Evolutionary conservation across 345 rosid genomes (phyloP).

Genomic region (Aquilaria malaccensis): DNA sequence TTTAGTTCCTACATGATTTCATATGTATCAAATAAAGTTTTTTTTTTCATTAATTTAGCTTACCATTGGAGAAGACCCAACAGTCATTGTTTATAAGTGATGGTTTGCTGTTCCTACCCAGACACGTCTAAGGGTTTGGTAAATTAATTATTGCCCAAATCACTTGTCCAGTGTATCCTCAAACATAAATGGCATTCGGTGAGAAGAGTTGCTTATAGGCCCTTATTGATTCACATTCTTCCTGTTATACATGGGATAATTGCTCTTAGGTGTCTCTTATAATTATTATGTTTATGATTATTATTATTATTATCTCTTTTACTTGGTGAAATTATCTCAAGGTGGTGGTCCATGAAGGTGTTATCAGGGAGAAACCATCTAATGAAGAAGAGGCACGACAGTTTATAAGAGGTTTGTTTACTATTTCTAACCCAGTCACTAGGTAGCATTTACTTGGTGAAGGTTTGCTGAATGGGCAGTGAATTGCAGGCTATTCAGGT

Average conservation of each 20-base stretch:
- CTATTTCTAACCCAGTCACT: conserved; percentile 7
- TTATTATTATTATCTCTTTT: no score
- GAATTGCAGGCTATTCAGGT: conserved; percentile 59
- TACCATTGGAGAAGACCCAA: no score
- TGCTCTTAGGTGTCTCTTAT: conserved; percentile 19
- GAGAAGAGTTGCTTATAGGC: conserved; percentile 13
- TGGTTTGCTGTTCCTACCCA: no score
- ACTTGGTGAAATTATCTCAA: conserved; percentile 26
- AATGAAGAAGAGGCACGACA: conserved; percentile 62
- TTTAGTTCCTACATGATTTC: neutral
- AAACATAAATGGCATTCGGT: conserved; percentile 32
- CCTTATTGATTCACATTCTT: conserved; percentile 6
- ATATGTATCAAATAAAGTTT: no score
- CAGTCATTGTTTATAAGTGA: no score
- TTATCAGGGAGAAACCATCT: conserved; percentile 76
- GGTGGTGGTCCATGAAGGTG: conserved; percentile 89
- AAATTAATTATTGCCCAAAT: neutral
- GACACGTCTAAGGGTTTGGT: no score
- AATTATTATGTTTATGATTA: conserved; percentile 9
- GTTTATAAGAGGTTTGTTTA: conserved; percentile 55
- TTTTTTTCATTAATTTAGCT: no score
- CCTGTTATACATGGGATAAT: conserved; percentile 5
- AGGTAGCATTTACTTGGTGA: conserved; percentile 3
- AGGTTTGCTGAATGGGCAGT: conserved; percentile 1
- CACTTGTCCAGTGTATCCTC: conserved; percentile 23